phyloP scores from a whole-genome alignment of 2,329 filamentous ascomycete species.

The Aureobasidium sp. region DNA sequence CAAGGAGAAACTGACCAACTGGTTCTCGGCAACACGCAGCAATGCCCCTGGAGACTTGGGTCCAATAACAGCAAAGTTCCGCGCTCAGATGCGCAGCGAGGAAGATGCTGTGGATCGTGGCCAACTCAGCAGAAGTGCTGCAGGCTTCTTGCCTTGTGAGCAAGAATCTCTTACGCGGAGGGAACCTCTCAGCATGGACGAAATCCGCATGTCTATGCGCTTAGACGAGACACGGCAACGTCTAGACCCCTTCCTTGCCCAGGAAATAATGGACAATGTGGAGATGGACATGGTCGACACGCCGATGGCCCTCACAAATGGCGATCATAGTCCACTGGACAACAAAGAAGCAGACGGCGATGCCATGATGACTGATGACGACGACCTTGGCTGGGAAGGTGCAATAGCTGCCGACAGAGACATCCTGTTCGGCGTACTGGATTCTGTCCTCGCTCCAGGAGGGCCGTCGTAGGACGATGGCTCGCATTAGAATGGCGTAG shows the following conservation, averaged over 20 bases:
- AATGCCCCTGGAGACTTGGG: constrained; percentile 44
- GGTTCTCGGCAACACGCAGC: constrained; percentile 48
- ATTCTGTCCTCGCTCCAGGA: constrained; percentile 28
- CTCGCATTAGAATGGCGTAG: not conserved
- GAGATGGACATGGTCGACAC: constrained; percentile 49
- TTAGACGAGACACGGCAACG: constrained; percentile 69
- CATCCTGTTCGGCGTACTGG: constrained; percentile 31
- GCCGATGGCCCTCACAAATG: constrained; percentile 3
- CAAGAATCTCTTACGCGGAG: constrained; percentile 67
- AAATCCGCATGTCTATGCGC: constrained; percentile 68
- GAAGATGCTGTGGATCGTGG: constrained; percentile 68
- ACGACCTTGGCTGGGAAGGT: constrained; percentile 35
- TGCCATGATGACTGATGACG: constrained; percentile 32
- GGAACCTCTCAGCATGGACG: constrained; percentile 66
- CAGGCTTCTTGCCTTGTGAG: constrained; percentile 73
- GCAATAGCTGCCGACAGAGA: constrained; percentile 25
- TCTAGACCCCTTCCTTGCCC: constrained; percentile 68
- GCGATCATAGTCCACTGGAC: constrained; percentile 14
- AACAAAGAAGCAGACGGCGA: constrained; percentile 26
- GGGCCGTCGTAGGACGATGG: not conserved
- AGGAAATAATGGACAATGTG: constrained; percentile 62
- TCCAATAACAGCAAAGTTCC: constrained; percentile 74
- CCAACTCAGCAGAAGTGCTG: constrained; percentile 65
- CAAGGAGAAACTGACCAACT: constrained; percentile 51
- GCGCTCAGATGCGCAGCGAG: constrained; percentile 65